A percentile compares a stretch with the other conserved stretches of the same genome.
phyloP scores from a whole-genome alignment of 495 filamentous ascomycete species.

The Aspergillus egyptiacus region DNA sequence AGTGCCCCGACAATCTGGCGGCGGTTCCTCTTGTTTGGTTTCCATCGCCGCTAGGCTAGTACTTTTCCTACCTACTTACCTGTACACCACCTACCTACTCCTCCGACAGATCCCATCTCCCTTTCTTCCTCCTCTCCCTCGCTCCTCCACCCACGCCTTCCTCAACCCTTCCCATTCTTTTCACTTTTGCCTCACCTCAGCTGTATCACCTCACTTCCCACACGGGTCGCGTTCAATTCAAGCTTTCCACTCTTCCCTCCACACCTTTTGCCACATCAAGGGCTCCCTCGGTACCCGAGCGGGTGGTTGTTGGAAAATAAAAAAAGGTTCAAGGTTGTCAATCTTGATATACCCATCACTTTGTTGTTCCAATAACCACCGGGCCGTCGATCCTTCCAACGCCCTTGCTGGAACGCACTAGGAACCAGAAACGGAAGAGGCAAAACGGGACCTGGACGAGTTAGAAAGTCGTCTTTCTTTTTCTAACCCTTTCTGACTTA shows the following conservation, averaged over 20 bases:
- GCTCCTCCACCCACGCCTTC: constrained; percentile 15
- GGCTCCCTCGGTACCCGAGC: constrained; percentile 10
- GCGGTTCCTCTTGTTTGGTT: constrained; percentile 19
- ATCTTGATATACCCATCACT: constrained; percentile 23
- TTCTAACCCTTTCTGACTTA: not conserved
- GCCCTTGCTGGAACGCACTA: constrained; percentile 19
- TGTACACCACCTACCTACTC: no score
- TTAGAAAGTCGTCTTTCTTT: not conserved
- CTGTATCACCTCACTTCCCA: not conserved
- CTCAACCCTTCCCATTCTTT: constrained; percentile 5
- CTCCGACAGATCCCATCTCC: constrained; percentile 21
- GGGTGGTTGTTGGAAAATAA: constrained; percentile 15
- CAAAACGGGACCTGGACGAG: not conserved
- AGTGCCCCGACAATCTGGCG: constrained; percentile 8
- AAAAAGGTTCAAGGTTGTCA: constrained; percentile 9
- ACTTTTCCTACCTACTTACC: constrained; percentile 12
- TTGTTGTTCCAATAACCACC: constrained; percentile 11
- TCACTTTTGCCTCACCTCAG: not conserved
- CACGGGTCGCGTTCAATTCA: not conserved
- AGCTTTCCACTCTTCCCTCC: constrained; percentile 2
- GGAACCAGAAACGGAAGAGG: constrained; percentile 3
- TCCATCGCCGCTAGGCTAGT: constrained; percentile 17
- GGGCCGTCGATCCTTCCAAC: constrained; percentile 14
- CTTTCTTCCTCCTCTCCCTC: constrained; percentile 19
- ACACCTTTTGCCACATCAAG: constrained; percentile 6